Evolutionary conservation across 106 monocot genomes (phyloP), one percentile per base, ranked within the genome.

Genomic region (Apostasia ramifera): DNA sequence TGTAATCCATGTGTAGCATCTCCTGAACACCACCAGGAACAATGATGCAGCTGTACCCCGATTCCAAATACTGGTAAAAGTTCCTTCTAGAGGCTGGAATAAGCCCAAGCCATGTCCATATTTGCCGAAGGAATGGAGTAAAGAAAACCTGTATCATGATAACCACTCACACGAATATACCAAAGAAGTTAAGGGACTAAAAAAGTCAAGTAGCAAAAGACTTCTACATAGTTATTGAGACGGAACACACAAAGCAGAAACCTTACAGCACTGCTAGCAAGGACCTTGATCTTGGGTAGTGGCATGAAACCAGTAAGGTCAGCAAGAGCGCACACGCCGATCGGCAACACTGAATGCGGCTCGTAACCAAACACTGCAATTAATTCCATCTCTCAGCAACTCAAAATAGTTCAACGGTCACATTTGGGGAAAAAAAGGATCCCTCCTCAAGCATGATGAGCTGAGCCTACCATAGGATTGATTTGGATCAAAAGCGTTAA

Each of bases 251-350:
- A 47, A 48, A 42, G 43, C 15, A 72, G 63, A 71, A 71, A 85
- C 6, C 88, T 78, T 78, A 95, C 95, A 69, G 95, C 95, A 63
- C 84, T 97, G 78, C 95, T 97, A 3, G 95, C 92, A 39, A 97
- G 97, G 66, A 84, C 85, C 71, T 92, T 86, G 67, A 89, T 83
- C 74, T 87, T 97, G 12, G 80, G 71, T 68, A 97, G 59, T 12
- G 92, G 89, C 92, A 97, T 92, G 64, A 92, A 92, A 13, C 97
- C 89, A 2, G 83, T 79, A 47, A 55, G 75, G 47, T 81, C 85
- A 41, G 85, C 78, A n/a, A 92, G 81, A 14, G 73, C 75, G 11
- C 71, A 58, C 1, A 97, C 70, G 1, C 82, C 97, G 51, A 92
- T 87, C 1, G 97, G 92, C 44, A 97, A 60, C 13, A 97, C 87